Evolutionary conservation across 148 eudicot species (phyloP).

Genomic region (Mesembryanthemum crystallinum): DNA sequence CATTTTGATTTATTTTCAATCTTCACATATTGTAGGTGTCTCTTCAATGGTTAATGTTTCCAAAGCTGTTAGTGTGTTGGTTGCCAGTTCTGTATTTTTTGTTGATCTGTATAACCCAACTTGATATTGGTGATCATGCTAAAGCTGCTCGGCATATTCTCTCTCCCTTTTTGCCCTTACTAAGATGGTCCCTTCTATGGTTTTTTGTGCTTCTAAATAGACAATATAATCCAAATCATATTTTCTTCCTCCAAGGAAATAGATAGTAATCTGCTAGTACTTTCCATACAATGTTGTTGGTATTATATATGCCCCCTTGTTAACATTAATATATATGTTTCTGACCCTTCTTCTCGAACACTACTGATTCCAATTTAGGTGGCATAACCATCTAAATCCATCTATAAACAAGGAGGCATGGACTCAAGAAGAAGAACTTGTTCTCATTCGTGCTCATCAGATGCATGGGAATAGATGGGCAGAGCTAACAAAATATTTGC

Average conservation of each 20-base stretch:
- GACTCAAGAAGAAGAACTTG: slow-evolving; percentile 93
- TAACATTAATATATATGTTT: background rate
- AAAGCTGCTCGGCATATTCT: background rate
- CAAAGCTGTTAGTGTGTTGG: background rate
- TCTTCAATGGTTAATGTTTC: background rate
- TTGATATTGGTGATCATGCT: background rate
- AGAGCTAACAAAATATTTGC: slow-evolving; percentile 81
- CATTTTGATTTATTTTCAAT: background rate
- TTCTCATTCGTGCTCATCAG: slow-evolving; percentile 82
- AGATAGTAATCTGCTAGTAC: background rate
- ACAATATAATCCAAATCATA: background rate
- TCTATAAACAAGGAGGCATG: slow-evolving; percentile 92
- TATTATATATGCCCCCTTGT: background rate
- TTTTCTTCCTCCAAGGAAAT: background rate
- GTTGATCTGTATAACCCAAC: background rate
- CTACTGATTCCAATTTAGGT: slow-evolving; percentile 43
- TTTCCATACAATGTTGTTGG: background rate
- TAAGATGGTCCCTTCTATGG: background rate
- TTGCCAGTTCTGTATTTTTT: background rate
- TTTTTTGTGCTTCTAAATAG: background rate
- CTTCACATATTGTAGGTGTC: background rate
- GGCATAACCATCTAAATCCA: slow-evolving; percentile 99
- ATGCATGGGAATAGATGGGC: slow-evolving; percentile 96
- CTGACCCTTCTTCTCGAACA: slow-evolving; percentile 20
- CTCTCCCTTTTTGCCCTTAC: background rate